phyloP scores from a whole-genome alignment of 2,329 filamentous ascomycete species.

The Pestalotiopsis fici region DNA sequence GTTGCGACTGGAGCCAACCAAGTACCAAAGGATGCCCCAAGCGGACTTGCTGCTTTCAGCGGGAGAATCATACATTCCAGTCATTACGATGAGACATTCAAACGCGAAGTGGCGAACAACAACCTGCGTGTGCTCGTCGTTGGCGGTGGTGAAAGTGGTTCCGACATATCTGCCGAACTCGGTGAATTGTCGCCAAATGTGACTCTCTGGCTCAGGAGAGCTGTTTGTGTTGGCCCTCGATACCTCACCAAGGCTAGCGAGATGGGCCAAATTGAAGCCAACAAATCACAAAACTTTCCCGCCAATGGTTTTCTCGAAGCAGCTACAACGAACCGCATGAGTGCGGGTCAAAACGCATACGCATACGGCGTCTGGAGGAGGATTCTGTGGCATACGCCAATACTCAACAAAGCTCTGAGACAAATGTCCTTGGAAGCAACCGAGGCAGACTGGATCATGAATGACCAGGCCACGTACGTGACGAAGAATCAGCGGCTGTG shows the following conservation, averaged over 20 bases:
- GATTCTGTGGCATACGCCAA: background rate
- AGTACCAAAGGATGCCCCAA: background rate
- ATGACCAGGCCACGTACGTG: background rate
- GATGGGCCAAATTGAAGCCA: background rate
- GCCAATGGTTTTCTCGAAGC: background rate
- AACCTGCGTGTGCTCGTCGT: background rate
- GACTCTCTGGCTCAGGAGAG: background rate
- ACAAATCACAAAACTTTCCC: background rate
- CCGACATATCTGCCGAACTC: background rate
- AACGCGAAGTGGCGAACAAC: background rate
- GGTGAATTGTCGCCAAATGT: background rate
- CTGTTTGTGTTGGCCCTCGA: background rate
- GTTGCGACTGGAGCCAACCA: background rate
- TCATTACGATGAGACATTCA: background rate
- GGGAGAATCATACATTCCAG: background rate
- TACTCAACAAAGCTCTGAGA: background rate
- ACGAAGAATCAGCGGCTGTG: background rate
- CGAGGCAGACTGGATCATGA: background rate
- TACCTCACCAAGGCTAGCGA: background rate
- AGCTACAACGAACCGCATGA: background rate
- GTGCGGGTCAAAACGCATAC: background rate
- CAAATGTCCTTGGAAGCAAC: background rate
- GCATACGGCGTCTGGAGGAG: background rate
- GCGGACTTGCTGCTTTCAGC: background rate
- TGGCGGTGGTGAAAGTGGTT: background rate